phyloP scores from a whole-genome alignment of 768 basidiomycete species.

The Auriscalpium vulgare region DNA sequence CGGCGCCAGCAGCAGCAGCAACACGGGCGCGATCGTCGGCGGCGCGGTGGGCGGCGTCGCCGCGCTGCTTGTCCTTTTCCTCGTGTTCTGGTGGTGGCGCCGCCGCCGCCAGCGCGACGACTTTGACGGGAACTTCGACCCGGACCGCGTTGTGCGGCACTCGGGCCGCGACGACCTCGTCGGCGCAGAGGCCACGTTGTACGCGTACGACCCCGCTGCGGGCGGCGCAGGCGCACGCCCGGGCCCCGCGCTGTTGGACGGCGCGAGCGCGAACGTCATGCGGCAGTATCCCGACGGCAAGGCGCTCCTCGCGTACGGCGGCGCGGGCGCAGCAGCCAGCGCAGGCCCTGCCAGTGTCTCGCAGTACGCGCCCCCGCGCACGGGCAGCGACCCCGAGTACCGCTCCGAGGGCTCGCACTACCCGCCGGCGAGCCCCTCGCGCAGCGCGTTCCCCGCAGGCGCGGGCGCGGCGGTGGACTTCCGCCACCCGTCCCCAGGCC shows the following conservation, averaged over 20 bases:
- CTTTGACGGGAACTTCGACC: conserved; percentile 44
- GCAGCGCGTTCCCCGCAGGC: not conserved
- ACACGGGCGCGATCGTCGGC: conserved; percentile 23
- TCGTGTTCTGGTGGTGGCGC: conserved; percentile 23
- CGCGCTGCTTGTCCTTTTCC: conserved; percentile 18
- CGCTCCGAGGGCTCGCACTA: conserved; percentile 10
- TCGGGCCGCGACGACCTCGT: conserved; percentile 14
- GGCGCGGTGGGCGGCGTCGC: conserved; percentile 18
- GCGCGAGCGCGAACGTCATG: conserved; percentile 14
- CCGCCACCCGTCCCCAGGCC: not conserved
- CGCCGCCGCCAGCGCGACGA: conserved; percentile 27
- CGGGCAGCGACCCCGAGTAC: not conserved
- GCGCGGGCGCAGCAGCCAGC: conserved; percentile 6
- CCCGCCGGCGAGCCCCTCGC: conserved; percentile 1
- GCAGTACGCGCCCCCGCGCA: not conserved
- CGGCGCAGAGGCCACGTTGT: conserved; percentile 12
- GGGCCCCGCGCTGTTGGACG: conserved; percentile 2
- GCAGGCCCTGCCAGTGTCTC: not conserved
- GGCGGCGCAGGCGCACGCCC: conserved; percentile 9
- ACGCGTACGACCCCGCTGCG: conserved; percentile 17
- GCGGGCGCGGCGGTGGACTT: not conserved
- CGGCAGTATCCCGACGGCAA: conserved; percentile 18
- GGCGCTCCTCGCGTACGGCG: conserved; percentile 17
- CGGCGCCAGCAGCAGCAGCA: not conserved
- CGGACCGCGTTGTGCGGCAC: conserved; percentile 32